Percentiles rank a stretch among this genome's conserved stretches.
phyloP scores from a whole-genome alignment of 331 rosid genomes.

The Prunus yedoensis region DNA sequence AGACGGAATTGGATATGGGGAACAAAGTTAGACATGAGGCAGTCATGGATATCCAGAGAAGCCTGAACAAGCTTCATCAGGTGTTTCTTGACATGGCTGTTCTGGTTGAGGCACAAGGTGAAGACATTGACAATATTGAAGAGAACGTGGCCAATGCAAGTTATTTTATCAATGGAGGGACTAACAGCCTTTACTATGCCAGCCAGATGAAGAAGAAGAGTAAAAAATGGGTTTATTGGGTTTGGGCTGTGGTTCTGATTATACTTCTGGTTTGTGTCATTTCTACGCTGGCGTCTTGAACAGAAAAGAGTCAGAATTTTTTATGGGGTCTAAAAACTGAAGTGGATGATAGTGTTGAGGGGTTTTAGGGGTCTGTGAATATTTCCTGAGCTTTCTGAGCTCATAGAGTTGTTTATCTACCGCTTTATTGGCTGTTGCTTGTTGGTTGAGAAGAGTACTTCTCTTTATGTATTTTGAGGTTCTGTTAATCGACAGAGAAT shows the following conservation, averaged over 20 bases:
- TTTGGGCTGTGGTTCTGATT: slow-evolving; percentile 61
- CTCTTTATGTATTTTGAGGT: slow-evolving; percentile 1
- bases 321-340: slow-evolving; percentile 14
- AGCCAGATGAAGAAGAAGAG: slow-evolving; percentile 74
- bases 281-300: slow-evolving; percentile 58
- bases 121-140: slow-evolving; percentile 73
- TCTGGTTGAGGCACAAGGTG: slow-evolving; percentile 83
- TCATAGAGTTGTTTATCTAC: slow-evolving; percentile 8
- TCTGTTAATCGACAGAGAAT: slow-evolving; percentile 21
- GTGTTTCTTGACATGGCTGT: slow-evolving; percentile 95
- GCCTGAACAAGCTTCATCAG: slow-evolving; percentile 89
- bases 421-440: slow-evolving; percentile 7
- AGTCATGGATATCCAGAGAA: slow-evolving; percentile 71
- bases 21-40: slow-evolving; percentile 68
- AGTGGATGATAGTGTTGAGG: slow-evolving; percentile 4
- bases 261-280: slow-evolving; percentile 75
- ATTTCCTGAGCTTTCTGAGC: slow-evolving; percentile 30
- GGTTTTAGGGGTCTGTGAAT: slow-evolving; percentile 10
- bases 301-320: slow-evolving; percentile 3
- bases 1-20: slow-evolving; percentile 56
- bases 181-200: slow-evolving; percentile 76
- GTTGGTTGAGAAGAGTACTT: neutral
- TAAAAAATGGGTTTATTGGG: slow-evolving; percentile 70
- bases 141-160: slow-evolving; percentile 68
- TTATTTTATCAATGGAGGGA: slow-evolving; percentile 69